phyloP scores from a whole-genome alignment of 257 asterid species.

The Solanum peruvianum region DNA sequence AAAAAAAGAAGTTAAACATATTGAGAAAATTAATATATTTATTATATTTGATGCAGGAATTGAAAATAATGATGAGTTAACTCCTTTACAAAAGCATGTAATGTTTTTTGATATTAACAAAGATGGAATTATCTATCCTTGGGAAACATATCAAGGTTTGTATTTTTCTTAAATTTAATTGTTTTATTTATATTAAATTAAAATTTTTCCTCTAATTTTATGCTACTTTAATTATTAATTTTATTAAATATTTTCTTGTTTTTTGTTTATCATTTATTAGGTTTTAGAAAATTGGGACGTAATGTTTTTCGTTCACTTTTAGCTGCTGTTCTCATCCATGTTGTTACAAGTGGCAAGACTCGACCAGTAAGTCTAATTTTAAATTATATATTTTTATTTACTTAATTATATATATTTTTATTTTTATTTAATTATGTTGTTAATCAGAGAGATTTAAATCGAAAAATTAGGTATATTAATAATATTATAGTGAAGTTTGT shows the following conservation, averaged over 20 bases:
- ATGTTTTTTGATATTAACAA: slow-evolving; percentile 51
- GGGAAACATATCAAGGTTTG: slow-evolving; percentile 48
- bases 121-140: slow-evolving; percentile 46
- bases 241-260: not conserved
- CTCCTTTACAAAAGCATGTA: slow-evolving; percentile 36
- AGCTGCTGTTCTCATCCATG: slow-evolving; percentile 66
- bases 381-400: not conserved
- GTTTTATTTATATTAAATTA: not conserved
- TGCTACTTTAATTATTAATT: not conserved
- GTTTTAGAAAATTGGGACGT: slow-evolving; percentile 66
- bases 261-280: slow-evolving; percentile 14
- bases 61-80: slow-evolving; percentile 9
- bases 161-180: not conserved
- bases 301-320: slow-evolving; percentile 35
- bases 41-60: not conserved
- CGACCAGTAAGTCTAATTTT: slow-evolving; percentile 38
- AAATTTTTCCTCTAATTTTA: not conserved
- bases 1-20: too few relatives aligned
- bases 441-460: not conserved
- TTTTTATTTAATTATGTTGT: not conserved
- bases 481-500: not conserved
- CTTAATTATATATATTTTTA: not conserved
- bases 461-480: not conserved
- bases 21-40: not conserved
- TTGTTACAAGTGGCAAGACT: slow-evolving; percentile 63